A percentile compares a stretch with the other conserved stretches of the same genome.
Evolutionary conservation across 2,329 filamentous ascomycete genomes (phyloP).

Genomic region (Talaromyces atroroseus): DNA sequence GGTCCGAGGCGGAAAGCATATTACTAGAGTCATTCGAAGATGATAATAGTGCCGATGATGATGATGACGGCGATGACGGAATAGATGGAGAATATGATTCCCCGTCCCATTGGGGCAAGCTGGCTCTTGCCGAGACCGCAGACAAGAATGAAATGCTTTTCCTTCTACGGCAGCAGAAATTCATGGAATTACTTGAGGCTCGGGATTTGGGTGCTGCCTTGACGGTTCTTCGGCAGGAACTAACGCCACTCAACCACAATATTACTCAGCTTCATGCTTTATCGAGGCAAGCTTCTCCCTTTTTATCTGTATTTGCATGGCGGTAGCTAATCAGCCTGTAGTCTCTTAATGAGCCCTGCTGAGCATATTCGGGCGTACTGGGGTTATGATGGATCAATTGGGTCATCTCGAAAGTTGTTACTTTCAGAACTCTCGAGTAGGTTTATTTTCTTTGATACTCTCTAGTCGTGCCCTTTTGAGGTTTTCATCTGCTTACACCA

Average conservation of each 20-base stretch:
- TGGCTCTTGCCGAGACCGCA: constrained; percentile 70
- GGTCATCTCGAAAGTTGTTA: constrained; percentile 66
- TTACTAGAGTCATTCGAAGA: constrained; percentile 51
- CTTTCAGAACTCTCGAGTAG: constrained; percentile 79
- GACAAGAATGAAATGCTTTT: constrained; percentile 79
- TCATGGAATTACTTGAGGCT: constrained; percentile 78
- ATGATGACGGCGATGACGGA: constrained; percentile 29
- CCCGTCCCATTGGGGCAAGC: constrained; percentile 43
- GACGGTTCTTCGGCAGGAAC: constrained; percentile 75
- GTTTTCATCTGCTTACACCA: not conserved
- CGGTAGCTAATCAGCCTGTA: constrained; percentile 27
- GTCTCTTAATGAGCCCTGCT: constrained; percentile 81
- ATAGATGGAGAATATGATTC: constrained; percentile 33
- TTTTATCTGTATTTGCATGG: not conserved
- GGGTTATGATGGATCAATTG: constrained; percentile 76
- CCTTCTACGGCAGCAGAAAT: constrained; percentile 87
- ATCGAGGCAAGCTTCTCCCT: constrained; percentile 53
- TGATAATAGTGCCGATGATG: constrained; percentile 26
- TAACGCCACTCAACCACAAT: constrained; percentile 80
- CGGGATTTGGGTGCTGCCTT: constrained; percentile 69
- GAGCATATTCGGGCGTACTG: constrained; percentile 73
- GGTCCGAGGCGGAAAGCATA: constrained; percentile 78
- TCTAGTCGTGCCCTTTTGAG: not conserved
- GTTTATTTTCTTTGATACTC: constrained; percentile 23
- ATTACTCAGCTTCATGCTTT: constrained; percentile 71